phyloP scores from a whole-genome alignment of 106 monocot species.

The Allium sativum region DNA sequence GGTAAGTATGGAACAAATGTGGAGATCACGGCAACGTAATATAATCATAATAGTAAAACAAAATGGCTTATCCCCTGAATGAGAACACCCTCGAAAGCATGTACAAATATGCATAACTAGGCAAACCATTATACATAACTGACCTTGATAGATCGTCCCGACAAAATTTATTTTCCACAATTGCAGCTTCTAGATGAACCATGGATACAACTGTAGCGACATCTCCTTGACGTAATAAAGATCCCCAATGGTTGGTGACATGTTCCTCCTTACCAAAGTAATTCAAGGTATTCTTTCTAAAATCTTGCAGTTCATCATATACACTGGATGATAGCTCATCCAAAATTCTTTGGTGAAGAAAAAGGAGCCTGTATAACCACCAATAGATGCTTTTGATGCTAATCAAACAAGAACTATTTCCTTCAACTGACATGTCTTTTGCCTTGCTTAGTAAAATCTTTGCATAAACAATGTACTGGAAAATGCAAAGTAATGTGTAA shows the following conservation, averaged over 20 bases:
- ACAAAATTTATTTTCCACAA: conserved; percentile 61
- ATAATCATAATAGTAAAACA: too few relatives aligned
- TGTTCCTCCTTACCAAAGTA: conserved; percentile 55
- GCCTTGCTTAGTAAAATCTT: conserved; percentile 49
- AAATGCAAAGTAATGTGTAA: not conserved
- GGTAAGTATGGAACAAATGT: too few relatives aligned
- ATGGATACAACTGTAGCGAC: conserved; percentile 46
- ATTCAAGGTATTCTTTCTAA: conserved; percentile 37
- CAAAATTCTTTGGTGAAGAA: conserved; percentile 80
- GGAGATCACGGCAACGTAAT: too few relatives aligned
- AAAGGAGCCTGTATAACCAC: conserved; percentile 73
- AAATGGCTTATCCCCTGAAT: too few relatives aligned
- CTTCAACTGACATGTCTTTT: conserved; percentile 20
- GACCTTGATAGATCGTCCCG: conserved; percentile 76
- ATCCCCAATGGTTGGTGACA: conserved; percentile 53
- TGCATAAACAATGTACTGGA: conserved; percentile 74
- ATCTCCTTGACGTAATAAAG: conserved; percentile 53
- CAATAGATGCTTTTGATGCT: conserved; percentile 48
- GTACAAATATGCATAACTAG: not conserved
- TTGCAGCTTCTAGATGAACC: conserved; percentile 65
- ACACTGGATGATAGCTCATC: conserved; percentile 76
- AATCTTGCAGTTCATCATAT: conserved; percentile 46
- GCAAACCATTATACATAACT: not conserved
- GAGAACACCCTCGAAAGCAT: too few relatives aligned
- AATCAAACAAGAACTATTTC: conserved; percentile 18